Base-by-base conservation (phyloP, 225 moss, liverwort and hornwort genomes). In the Rhytidiadelphus loreus region DNA sequence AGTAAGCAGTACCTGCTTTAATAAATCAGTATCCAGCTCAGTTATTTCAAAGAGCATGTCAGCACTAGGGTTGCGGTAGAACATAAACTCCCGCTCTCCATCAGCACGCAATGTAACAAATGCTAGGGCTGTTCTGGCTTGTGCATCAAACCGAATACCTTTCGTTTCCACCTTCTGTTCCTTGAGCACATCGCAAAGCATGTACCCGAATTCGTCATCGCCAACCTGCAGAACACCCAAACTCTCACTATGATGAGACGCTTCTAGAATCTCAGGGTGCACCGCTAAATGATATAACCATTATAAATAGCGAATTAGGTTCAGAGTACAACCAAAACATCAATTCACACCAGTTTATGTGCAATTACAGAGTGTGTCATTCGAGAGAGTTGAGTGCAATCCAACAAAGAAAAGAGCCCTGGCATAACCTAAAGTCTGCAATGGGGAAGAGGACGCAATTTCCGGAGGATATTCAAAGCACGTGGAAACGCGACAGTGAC, bases 71-170 rank as follows among this genome's bases (percentile, higher is more conserved):
- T 98, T 98, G 50, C 97, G 95, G 92, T 96, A 97, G 85, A 98
- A 98, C 97, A 97, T 98, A 64, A 98, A 98, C 89, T 98, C 98
- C 14, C 98, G 92, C 91, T 98, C 98, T 72, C 98, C 98, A 86
- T 98, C 97, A 20, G 90, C 93, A 82, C 93, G 91, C 75, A 98
- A 91, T 66, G 98, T 98, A 41, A 98, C 98, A 86, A 98, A 98
- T 35, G 97, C 98, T 63, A 98, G 87, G 37, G 98, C 98, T 71
- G 98, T 98, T 85, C 98, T 90, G 50, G 98, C 98, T 8, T 93
- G 88, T 32, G 93, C 72, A 89, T 98, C 98, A 77, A 96, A 98
- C 18, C 98, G 95, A 46, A 96, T 75, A 80, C 84, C 98, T 50
- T 93, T 92, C 43, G 96, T 98, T 82, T 98, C 97, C 90, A 98